These are phyloP conservation scores for Pestalotiopsis sp. DNA, from an alignment of 2,329 filamentous ascomycete genomes.

Conservation along the genomic window DNA sequence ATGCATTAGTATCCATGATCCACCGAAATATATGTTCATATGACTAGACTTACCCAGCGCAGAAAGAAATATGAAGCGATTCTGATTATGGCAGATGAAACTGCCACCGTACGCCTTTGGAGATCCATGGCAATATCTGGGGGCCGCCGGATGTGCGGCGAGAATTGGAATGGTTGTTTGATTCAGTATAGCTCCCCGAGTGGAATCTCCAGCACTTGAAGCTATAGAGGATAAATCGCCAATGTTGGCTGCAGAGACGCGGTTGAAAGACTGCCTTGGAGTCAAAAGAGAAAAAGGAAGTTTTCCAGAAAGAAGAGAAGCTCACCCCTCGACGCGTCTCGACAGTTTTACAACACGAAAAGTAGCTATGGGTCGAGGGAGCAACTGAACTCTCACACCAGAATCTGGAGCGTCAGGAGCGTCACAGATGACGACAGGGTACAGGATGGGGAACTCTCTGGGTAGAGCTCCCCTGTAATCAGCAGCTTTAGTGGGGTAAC, in stretches of 20 bases:
- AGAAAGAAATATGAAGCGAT: conserved; percentile 17
- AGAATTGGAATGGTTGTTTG: not conserved
- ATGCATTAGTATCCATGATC: conserved; percentile 20
- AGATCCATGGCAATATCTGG: conserved; percentile 8
- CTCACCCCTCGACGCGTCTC: not conserved
- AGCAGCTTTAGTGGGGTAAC: not conserved
- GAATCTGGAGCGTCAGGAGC: conserved; percentile 6
- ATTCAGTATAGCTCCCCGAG: not conserved
- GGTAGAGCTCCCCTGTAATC: conserved; percentile 7
- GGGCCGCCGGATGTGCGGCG: not conserved
- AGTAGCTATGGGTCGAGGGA: not conserved
- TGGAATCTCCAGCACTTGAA: not conserved
- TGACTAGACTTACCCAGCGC: conserved; percentile 16
- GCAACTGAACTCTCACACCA: not conserved
- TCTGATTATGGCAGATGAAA: conserved; percentile 15
- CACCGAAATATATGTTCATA: not conserved
- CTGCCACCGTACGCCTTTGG: conserved; percentile 2
- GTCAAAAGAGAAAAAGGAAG: not conserved
- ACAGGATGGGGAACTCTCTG: conserved; percentile 6
- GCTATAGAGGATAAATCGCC: not conserved
- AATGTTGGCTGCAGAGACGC: no score
- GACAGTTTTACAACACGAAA: not conserved
- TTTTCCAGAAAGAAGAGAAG: not conserved
- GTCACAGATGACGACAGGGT: conserved; percentile 12
- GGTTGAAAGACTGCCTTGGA: not conserved